Base-by-base conservation (phyloP, 345 rosid species). In the Gossypium stocksii region DNA sequence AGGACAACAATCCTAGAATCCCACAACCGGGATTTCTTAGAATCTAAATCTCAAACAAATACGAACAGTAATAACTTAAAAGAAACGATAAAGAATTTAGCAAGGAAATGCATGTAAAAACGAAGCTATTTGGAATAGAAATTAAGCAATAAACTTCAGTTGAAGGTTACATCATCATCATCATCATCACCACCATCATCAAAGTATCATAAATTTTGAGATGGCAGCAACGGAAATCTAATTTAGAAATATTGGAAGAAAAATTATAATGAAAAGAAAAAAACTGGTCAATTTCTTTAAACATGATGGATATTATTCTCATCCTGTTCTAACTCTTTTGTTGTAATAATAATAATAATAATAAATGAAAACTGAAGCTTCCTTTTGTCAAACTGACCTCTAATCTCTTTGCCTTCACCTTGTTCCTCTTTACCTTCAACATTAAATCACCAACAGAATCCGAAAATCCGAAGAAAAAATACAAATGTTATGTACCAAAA, bases 401-500 rank as follows among this genome's bases (percentile, higher is more conserved):
- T n/a, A n/a, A n/a, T 76, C 75, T 72, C 81, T 62, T 67, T 27
- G 58, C 51, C 56, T 71, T 46, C 57, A 67, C 74, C 12, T 74
- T 52, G 53, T 65, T 75, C 23, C 71, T 68, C 64, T 48, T 68
- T 68, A 68, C 73, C 85, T 74, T 82, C 71, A 80, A 71, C 74
- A 49, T 41, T 77, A 63, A 53, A 45, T 81, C 73, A 66, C 70
- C 73, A 77, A 58, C 77, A 67, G 71, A 79, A 77, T 62, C 74
- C 73, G 52, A 52, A 76, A 34, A 34, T 34, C 41, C 41, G 1
- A 34, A 34, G 41, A 34, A 56, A 19, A 56, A 79, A 56, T 71
- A 41, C 63, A 41, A 70, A 71, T 75, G 61, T 56, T 84, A 84
- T 84, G 76, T 87, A 87, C 87, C 89, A 85, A 83, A 85, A 85